Evolutionary conservation across 495 filamentous ascomycete genomes (phyloP).

Genomic region (Hamigera avellanea): DNA sequence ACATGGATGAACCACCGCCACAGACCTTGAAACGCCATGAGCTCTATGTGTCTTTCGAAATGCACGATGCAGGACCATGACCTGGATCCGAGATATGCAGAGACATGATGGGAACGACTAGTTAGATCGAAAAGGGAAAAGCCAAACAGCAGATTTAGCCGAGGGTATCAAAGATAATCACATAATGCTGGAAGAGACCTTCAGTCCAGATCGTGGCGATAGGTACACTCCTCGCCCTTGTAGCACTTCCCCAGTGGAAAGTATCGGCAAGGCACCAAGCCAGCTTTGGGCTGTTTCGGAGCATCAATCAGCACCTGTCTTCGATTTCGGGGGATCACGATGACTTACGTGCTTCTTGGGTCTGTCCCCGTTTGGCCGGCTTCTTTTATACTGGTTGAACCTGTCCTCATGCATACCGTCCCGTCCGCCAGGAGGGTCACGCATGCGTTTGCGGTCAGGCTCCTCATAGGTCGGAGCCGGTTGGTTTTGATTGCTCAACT

Average conservation of each 20-base stretch:
- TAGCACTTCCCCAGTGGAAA: constrained; percentile 68
- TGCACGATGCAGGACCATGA: constrained; percentile 1
- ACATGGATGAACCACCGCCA: too few relatives aligned
- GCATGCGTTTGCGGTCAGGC: constrained; percentile 33
- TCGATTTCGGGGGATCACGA: background rate
- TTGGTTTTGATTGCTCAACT: constrained; percentile 28
- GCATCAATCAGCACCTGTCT: constrained; percentile 3
- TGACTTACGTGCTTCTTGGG: constrained; percentile 23
- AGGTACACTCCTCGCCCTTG: constrained; percentile 81
- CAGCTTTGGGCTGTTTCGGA: constrained; percentile 23
- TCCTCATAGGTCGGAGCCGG: constrained; percentile 22
- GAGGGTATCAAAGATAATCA: too few relatives aligned
- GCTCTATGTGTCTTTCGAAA: too few relatives aligned
- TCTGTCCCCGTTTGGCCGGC: constrained; percentile 17
- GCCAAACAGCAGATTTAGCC: constrained; percentile 1
- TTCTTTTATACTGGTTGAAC: constrained; percentile 25
- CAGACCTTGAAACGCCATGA: too few relatives aligned
- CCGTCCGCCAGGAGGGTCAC: constrained; percentile 16
- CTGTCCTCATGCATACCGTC: constrained; percentile 19
- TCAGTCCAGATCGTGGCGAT: constrained; percentile 58
- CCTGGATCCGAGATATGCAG: background rate
- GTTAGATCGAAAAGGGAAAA: too few relatives aligned
- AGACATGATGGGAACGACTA: too few relatives aligned
- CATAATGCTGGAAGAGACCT: too few relatives aligned
- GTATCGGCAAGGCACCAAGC: constrained; percentile 56